Evolutionary conservation across 2,329 filamentous ascomycete genomes (phyloP), one percentile per base, ranked within the genome.

Genomic region (Cryphonectria carpinicola): DNA sequence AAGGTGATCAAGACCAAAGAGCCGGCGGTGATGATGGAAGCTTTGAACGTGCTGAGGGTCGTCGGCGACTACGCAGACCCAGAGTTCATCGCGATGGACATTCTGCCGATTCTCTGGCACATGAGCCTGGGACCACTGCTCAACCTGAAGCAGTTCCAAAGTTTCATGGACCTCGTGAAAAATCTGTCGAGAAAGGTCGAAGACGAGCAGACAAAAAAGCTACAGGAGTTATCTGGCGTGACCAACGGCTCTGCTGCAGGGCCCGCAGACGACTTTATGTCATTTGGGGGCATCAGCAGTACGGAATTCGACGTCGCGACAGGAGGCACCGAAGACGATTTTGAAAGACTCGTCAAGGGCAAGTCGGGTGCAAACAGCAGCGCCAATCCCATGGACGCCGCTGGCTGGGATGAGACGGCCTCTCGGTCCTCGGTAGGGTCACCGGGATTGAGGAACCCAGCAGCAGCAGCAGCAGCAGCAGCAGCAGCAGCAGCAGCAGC

Each of bases 1-100:
- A 94, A 93, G 77, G 94, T 87, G 1, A 98, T 99, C 83, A 98
- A 97, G 81, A 99, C 96, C 0, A 98, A 97, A 79, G 96, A 99
- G 79, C 96, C 96, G 0, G 95, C 94, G 10, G 96, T 99, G 13
- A 98, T 98, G 93, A 92, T 98, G 85, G 95, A 95, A 7, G 92
- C 94, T 0, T 84, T 98, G 46, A 91, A 91, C 69, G 94, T 98
- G 0, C 90, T 98, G 74, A 89, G 88, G 65, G 92, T 97, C 65
- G 91, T 99, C 39, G 94, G 94, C 11, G 88, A 89, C 65, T 86
- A 92, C 28, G 95, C 92, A 5, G 96, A 98, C 78, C 88, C 91
- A 2, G 96, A 98, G 61, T 98, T 97, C 78, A 88, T 98, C 32
- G 96, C 96, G 17, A 90, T 96, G 83, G 95, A 98, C 69, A 90